phyloP scores from a whole-genome alignment of 441 rosid genomes.

The Gossypium schwendimanii region DNA sequence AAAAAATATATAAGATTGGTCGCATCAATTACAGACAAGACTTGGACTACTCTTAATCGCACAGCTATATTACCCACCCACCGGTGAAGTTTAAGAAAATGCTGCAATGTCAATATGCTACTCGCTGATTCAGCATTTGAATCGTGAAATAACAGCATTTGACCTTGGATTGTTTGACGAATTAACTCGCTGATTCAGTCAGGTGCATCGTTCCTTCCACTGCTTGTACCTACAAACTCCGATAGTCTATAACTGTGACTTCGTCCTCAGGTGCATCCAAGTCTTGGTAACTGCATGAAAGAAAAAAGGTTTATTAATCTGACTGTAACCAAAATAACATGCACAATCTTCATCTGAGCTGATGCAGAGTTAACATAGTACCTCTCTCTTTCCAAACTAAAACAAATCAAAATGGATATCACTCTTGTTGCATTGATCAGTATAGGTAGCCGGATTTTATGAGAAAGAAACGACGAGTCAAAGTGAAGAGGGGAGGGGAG shows the following conservation, averaged over 20 bases:
- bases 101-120: slow-evolving; percentile 11
- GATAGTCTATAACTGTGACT: slow-evolving; percentile 89
- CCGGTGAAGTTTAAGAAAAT: neutral
- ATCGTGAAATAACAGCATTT: neutral
- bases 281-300: slow-evolving; percentile 76
- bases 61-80: neutral
- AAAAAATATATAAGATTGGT: neutral
- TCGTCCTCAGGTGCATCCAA: slow-evolving; percentile 91
- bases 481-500: neutral
- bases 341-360: neutral
- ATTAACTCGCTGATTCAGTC: neutral
- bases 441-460: neutral
- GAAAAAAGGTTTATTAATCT: neutral
- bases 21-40: slow-evolving; percentile 2
- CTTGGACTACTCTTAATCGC: neutral
- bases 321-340: neutral
- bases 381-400: neutral
- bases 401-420: neutral
- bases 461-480: neutral
- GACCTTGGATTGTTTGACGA: neutral
- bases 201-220: neutral
- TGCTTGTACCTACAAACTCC: slow-evolving; percentile 60
- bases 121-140: neutral
- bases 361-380: neutral
- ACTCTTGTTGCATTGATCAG: neutral